These are phyloP conservation scores for Nectriaceae sp. DNA, from an alignment of 2,329 filamentous ascomycete genomes.

Conservation along the genomic window DNA sequence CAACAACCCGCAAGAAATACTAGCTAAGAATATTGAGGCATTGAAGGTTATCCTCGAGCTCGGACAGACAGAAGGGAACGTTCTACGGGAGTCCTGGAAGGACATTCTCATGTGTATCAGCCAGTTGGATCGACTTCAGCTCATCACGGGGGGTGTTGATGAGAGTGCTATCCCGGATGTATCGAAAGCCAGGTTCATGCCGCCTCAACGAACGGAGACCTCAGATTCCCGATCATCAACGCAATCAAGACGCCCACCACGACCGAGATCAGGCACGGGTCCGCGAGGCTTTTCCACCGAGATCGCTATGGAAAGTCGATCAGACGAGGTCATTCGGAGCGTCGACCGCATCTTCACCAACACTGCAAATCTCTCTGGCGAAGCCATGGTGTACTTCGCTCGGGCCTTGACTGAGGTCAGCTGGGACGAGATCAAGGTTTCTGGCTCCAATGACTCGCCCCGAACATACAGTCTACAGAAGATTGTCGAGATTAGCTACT, in stretches of 20 bases:
- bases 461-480: slow-evolving; percentile 98
- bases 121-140: slow-evolving; percentile 90
- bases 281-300: slow-evolving; percentile 72
- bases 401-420: slow-evolving; percentile 91
- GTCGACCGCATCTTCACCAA: slow-evolving; percentile 97
- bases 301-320: slow-evolving; percentile 88
- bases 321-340: slow-evolving; percentile 87
- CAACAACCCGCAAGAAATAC: slow-evolving; percentile 93
- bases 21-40: slow-evolving; percentile 94
- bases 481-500: slow-evolving; percentile 97
- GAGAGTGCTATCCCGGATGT: slow-evolving; percentile 92
- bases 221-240: slow-evolving; percentile 66
- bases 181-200: slow-evolving; percentile 74
- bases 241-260: slow-evolving; percentile 53
- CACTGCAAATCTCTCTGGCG: slow-evolving; percentile 87
- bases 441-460: slow-evolving; percentile 91
- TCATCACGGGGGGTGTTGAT: slow-evolving; percentile 92
- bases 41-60: slow-evolving; percentile 90
- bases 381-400: slow-evolving; percentile 95
- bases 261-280: slow-evolving; percentile 56
- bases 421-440: slow-evolving; percentile 98
- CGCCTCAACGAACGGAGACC: slow-evolving; percentile 56
- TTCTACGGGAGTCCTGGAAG: slow-evolving; percentile 88
- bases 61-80: slow-evolving; percentile 88
- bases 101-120: slow-evolving; percentile 94